These are phyloP conservation scores for Aspergillus terreus DNA, from an alignment of 2,329 filamentous ascomycete genomes.

Conservation along the genomic window DNA sequence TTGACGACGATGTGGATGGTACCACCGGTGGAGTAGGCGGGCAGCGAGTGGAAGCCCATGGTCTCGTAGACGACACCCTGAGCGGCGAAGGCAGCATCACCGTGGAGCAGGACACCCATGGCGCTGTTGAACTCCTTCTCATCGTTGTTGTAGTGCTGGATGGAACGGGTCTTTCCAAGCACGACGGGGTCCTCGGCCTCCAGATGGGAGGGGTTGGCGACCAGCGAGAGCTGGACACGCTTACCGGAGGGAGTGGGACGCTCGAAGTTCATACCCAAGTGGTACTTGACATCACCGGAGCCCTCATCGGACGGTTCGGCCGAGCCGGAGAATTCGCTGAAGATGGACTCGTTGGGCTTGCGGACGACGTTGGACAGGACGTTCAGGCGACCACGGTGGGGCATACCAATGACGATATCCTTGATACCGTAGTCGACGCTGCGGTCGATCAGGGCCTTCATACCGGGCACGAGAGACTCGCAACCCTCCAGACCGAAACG, in stretches of 20 bases:
- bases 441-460: constrained; percentile 98
- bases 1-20: constrained; percentile 97
- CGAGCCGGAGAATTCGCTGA: constrained; percentile 93
- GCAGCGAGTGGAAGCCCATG: constrained; percentile 93
- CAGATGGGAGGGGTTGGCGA: constrained; percentile 96
- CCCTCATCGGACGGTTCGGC: constrained; percentile 88
- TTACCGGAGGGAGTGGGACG: constrained; percentile 96
- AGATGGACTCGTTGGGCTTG: constrained; percentile 99
- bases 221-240: constrained; percentile 97
- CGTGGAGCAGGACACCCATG: constrained; percentile 94
- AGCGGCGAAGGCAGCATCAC: constrained; percentile 92
- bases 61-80: constrained; percentile 99
- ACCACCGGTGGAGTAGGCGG: constrained; percentile 93
- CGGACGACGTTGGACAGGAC: constrained; percentile 97
- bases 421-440: constrained; percentile 98
- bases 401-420: constrained; percentile 99
- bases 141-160: constrained; percentile 98
- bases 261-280: constrained; percentile 99
- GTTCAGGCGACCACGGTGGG: constrained; percentile 96
- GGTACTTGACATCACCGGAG: constrained; percentile 98
- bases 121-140: constrained; percentile 83
- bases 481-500: constrained; percentile 97
- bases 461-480: constrained; percentile 93
- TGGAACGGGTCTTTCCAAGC: constrained; percentile 92
- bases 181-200: constrained; percentile 98